These are phyloP conservation scores for Tranzscheliella williamsii DNA, from an alignment of 1,284 basidiomycete species.

Conservation along the genomic window DNA sequence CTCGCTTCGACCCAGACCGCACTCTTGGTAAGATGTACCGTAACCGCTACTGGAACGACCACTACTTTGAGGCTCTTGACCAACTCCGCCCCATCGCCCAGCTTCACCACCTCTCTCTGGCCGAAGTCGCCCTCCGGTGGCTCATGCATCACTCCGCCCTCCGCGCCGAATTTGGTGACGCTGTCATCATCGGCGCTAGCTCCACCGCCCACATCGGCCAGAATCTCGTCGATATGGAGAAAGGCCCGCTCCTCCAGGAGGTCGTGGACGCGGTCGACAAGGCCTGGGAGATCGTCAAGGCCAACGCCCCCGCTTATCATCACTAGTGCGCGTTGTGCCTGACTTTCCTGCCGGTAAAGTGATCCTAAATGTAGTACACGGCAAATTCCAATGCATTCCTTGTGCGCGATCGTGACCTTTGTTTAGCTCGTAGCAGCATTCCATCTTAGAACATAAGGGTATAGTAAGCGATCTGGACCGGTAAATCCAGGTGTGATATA, in stretches of 20 bases:
- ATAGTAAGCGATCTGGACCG: no score
- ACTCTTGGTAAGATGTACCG: conserved; percentile 42
- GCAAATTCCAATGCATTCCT: no score
- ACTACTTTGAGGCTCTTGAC: conserved; percentile 56
- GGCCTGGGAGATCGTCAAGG: conserved; percentile 43
- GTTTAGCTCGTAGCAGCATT: no score
- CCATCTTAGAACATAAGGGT: no score
- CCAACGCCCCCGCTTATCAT: conserved; percentile 29
- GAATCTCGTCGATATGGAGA: conserved; percentile 45
- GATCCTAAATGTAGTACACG: no score
- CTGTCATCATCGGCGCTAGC: conserved; percentile 41
- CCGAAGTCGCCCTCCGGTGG: conserved; percentile 46
- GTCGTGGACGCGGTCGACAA: conserved; percentile 38
- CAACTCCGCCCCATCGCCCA: conserved; percentile 40
- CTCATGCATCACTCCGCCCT: conserved; percentile 44
- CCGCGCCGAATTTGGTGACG: conserved; percentile 17
- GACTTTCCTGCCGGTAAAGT: no score
- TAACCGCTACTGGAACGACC: conserved; percentile 41
- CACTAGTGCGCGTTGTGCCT: no score
- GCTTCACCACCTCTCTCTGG: conserved; percentile 17
- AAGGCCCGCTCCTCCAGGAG: conserved; percentile 25
- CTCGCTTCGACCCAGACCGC: conserved; percentile 37
- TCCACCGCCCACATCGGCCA: conserved; percentile 38
- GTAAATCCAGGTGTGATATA: no score
- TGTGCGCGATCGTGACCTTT: no score